A percentile compares a stretch with the other conserved stretches of the same genome.
Conservation (phyloP, 371 early-diverging fungal genomes). For the Mortierella sp. region DNA sequence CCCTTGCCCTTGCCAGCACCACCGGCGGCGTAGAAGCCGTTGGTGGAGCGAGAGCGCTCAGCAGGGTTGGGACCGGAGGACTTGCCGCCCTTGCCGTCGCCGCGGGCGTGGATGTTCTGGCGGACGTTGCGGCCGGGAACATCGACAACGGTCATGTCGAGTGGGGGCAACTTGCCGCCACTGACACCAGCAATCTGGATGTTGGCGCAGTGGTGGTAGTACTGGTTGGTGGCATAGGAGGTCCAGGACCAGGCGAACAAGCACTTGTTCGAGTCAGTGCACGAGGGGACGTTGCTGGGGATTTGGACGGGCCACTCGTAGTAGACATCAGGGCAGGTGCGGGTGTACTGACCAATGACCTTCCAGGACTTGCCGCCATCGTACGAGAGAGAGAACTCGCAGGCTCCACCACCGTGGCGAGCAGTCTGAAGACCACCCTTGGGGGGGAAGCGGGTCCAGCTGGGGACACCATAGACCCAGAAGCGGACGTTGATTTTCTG, state of each 20-base stretch:
- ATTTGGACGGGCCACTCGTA: slow-evolving; percentile 52
- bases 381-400: slow-evolving; percentile 77
- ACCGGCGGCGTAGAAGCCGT: slow-evolving; percentile 32
- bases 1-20: slow-evolving; percentile 25
- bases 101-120: slow-evolving; percentile 21
- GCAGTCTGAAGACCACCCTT: slow-evolving; percentile 13
- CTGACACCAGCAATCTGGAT: slow-evolving; percentile 24
- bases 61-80: slow-evolving; percentile 23
- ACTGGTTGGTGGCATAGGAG: slow-evolving; percentile 39
- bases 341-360: slow-evolving; percentile 64
- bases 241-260: slow-evolving; percentile 52
- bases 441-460: slow-evolving; percentile 33
- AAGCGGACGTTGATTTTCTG: slow-evolving; percentile 47
- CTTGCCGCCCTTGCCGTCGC: slow-evolving; percentile 22
- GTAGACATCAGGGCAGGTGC: slow-evolving; percentile 60
- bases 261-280: slow-evolving; percentile 44
- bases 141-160: slow-evolving; percentile 51
- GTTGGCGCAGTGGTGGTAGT: slow-evolving; percentile 57
- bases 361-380: slow-evolving; percentile 74
- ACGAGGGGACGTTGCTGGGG: slow-evolving; percentile 46
- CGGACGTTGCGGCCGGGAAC: slow-evolving; percentile 12
- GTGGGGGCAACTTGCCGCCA: slow-evolving; percentile 22
- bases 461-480: slow-evolving; percentile 38
- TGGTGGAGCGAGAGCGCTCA: slow-evolving; percentile 19
- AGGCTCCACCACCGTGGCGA: slow-evolving; percentile 75